A percentile compares a stretch with the other conserved stretches of the same genome.
These are phyloP conservation scores for Fusarium albidum DNA, from an alignment of 2,329 filamentous ascomycete genomes.

Conservation along the genomic window DNA sequence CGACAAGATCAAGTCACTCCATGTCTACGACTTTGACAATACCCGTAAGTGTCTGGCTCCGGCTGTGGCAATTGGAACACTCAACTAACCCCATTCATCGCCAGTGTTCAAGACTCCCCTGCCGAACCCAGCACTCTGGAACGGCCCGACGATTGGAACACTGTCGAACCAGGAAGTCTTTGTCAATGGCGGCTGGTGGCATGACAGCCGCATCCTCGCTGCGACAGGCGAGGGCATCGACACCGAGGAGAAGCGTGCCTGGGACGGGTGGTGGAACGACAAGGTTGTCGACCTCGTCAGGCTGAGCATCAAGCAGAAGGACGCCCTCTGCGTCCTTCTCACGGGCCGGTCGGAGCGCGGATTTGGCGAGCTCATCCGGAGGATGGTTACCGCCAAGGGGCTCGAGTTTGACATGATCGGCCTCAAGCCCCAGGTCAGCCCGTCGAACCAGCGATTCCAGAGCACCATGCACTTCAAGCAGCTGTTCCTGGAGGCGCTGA, in stretches of 20 bases:
- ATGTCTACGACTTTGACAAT: constrained; percentile 98
- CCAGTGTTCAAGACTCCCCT: constrained; percentile 89
- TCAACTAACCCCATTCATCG: constrained; percentile 4
- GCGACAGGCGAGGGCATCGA: constrained; percentile 86
- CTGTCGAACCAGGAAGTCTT: constrained; percentile 81
- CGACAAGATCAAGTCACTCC: constrained; percentile 77
- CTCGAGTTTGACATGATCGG: constrained; percentile 89
- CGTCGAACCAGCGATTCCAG: constrained; percentile 78
- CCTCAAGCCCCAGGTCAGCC: constrained; percentile 85
- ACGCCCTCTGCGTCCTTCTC: constrained; percentile 84
- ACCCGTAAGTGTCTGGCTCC: constrained; percentile 67
- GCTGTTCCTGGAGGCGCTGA: constrained; percentile 77
- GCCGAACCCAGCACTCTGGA: constrained; percentile 90
- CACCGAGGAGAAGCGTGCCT: constrained; percentile 82
- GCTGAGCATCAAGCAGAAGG: constrained; percentile 83
- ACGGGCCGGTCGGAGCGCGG: constrained; percentile 83
- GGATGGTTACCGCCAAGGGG: constrained; percentile 78
- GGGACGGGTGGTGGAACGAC: constrained; percentile 98
- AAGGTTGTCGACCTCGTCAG: constrained; percentile 82
- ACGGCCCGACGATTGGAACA: constrained; percentile 76
- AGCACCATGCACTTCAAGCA: constrained; percentile 96
- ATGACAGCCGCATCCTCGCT: constrained; percentile 85
- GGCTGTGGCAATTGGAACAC: not conserved
- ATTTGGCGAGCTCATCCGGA: constrained; percentile 81
- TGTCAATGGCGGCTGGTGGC: constrained; percentile 94